Evolutionary conservation across 495 filamentous ascomycete genomes (phyloP).

Genomic region (Aspergillus sclerotioniger): DNA sequence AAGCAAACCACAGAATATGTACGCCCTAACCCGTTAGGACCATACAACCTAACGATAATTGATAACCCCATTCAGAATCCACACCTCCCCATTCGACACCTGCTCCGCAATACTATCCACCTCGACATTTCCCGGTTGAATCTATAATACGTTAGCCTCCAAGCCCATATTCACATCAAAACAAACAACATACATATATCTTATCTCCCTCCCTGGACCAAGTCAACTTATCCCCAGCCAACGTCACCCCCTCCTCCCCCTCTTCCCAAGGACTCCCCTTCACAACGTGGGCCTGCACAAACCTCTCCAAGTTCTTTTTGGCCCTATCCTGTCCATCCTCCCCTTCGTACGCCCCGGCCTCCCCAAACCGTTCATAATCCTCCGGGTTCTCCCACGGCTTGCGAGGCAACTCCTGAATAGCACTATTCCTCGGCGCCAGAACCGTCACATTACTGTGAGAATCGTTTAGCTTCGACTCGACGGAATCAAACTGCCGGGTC

Average conservation of each 20-base stretch:
- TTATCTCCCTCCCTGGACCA: conserved; percentile 77
- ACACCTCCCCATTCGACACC: conserved; percentile 85
- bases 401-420: conserved; percentile 71
- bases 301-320: conserved; percentile 70
- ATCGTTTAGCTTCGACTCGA: conserved; percentile 71
- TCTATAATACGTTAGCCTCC: conserved; percentile 44
- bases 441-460: conserved; percentile 75
- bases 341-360: conserved; percentile 74
- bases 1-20: not conserved
- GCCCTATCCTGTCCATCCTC: conserved; percentile 76
- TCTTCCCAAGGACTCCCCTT: conserved; percentile 76
- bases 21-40: not conserved
- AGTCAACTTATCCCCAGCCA: conserved; percentile 73
- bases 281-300: conserved; percentile 86
- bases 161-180: not conserved
- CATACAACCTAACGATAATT: conserved; percentile 50
- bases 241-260: conserved; percentile 66
- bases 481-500: conserved; percentile 72
- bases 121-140: conserved; percentile 75
- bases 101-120: conserved; percentile 66
- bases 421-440: conserved; percentile 81
- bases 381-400: conserved; percentile 93
- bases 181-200: conserved; percentile 50
- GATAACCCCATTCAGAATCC: conserved; percentile 66
- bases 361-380: conserved; percentile 72